These are phyloP conservation scores for Tephrocybe sp. DNA, from an alignment of 768 basidiomycete genomes.

Conservation along the genomic window DNA sequence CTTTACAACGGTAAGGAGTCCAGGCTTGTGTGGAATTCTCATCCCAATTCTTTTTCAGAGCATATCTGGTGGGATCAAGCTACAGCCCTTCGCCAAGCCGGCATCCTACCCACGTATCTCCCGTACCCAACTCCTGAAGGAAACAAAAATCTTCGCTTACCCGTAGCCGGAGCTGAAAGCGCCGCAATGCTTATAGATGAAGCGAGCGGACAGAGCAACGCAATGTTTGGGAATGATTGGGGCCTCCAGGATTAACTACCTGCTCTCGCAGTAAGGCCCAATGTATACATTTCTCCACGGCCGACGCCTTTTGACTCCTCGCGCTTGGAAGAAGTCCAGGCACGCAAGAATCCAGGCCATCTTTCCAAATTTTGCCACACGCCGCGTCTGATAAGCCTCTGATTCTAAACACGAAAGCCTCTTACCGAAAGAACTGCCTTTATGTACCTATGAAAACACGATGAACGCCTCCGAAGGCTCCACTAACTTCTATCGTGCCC, in stretches of 20 bases:
- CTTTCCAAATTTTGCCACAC: too few species aligned
- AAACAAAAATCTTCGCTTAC: slow-evolving; percentile 29
- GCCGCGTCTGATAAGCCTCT: too few species aligned
- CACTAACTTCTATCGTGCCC: slow-evolving; percentile 1
- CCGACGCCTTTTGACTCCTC: too few species aligned
- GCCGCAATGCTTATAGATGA: slow-evolving; percentile 38
- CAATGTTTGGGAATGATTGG: slow-evolving; percentile 38
- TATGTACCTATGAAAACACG: neutral
- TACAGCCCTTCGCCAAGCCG: slow-evolving; percentile 36
- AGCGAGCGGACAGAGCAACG: slow-evolving; percentile 35
- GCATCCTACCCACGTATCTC: slow-evolving; percentile 33
- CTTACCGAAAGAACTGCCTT: neutral
- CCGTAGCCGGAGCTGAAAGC: slow-evolving; percentile 36
- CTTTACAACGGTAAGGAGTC: slow-evolving; percentile 36
- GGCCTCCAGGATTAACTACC: slow-evolving; percentile 18
- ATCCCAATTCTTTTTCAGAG: slow-evolving; percentile 24
- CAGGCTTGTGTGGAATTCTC: too few species aligned
- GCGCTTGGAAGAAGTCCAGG: too few species aligned
- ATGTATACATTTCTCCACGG: neutral
- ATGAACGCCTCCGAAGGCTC: slow-evolving; percentile 3
- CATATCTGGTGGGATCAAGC: slow-evolving; percentile 49
- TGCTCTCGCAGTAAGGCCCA: too few species aligned
- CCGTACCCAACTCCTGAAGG: slow-evolving; percentile 25
- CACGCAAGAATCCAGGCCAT: too few species aligned
- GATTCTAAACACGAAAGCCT: neutral